These are phyloP conservation scores for Mortierella sp. DNA, from an alignment of 371 early-diverging fungal genomes.

Conservation along the genomic window DNA sequence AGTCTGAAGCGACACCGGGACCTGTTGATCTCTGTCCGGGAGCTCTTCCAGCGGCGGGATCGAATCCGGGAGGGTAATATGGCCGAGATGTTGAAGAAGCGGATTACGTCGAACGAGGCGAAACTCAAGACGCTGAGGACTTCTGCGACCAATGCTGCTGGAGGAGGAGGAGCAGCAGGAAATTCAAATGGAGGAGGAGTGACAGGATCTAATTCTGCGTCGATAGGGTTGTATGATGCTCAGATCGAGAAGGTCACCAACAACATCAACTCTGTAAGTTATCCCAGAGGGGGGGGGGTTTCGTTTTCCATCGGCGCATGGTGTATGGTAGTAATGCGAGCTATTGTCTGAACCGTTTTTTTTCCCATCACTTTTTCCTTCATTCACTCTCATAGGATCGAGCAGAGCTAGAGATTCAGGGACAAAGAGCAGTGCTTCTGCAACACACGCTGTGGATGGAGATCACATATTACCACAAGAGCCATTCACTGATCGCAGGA, in stretches of 20 bases:
- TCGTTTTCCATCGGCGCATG: not conserved
- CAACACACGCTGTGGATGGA: slow-evolving; percentile 61
- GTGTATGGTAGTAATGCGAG: not conserved
- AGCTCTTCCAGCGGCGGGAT: slow-evolving; percentile 55
- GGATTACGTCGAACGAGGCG: slow-evolving; percentile 55
- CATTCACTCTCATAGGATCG: slow-evolving; percentile 48
- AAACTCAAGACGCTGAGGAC: slow-evolving; percentile 47
- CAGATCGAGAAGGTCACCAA: slow-evolving; percentile 50
- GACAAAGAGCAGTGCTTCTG: slow-evolving; percentile 51
- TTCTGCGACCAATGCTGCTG: slow-evolving; percentile 32
- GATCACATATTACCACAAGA: slow-evolving; percentile 60
- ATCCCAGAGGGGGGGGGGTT: too few species aligned
- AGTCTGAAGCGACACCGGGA: slow-evolving; percentile 80
- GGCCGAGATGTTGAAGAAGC: slow-evolving; percentile 53
- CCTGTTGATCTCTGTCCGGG: slow-evolving; percentile 72
- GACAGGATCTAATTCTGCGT: not conserved
- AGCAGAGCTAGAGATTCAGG: slow-evolving; percentile 52
- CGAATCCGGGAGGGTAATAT: slow-evolving; percentile 26
- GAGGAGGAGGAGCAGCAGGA: slow-evolving; percentile 9
- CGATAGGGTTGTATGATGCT: slow-evolving; percentile 21
- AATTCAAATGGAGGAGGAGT: slow-evolving; percentile 14
- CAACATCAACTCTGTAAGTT: slow-evolving; percentile 34
- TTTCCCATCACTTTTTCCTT: not conserved
- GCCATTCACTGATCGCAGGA: slow-evolving; percentile 66
- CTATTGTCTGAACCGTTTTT: not conserved